Conservation (phyloP, 2,329 filamentous ascomycete genomes). For the Diplocarpon mali region DNA sequence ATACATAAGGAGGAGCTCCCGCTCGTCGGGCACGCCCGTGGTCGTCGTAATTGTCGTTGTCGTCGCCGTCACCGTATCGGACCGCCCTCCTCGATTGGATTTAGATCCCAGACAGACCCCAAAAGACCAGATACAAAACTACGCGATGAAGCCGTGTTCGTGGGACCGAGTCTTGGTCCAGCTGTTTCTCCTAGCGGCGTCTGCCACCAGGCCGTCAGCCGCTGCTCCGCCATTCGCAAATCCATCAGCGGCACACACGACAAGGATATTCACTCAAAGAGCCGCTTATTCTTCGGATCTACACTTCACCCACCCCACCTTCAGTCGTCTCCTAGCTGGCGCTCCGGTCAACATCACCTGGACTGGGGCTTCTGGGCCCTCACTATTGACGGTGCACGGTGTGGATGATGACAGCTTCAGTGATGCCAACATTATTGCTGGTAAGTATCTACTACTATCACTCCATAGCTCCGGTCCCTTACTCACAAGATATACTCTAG, state of each 20-base stretch:
- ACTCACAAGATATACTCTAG: background rate
- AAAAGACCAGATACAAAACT: background rate
- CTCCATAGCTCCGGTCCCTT: background rate
- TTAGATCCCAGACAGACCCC: background rate
- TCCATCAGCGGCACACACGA: slow-evolving; percentile 2
- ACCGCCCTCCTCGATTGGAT: too few species aligned
- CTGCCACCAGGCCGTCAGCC: background rate
- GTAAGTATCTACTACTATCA: background rate
- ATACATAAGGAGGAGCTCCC: background rate
- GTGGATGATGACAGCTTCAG: slow-evolving; percentile 1
- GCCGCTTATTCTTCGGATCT: background rate
- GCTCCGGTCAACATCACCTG: slow-evolving; percentile 6
- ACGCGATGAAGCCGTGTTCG: background rate
- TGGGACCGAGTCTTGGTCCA: background rate
- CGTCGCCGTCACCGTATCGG: too few species aligned
- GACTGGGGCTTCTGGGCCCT: slow-evolving; percentile 1
- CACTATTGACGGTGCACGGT: slow-evolving; percentile 2
- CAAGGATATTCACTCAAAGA: slow-evolving; percentile 5
- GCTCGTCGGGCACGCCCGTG: too few species aligned
- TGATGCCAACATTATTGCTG: slow-evolving; percentile 3
- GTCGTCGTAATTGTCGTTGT: too few species aligned
- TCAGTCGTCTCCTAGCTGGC: slow-evolving; percentile 1
- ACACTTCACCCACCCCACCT: slow-evolving; percentile 4
- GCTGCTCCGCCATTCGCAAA: slow-evolving; percentile 4
- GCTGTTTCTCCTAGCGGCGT: background rate